Base-by-base conservation (phyloP, 768 basidiomycete species). In the Psilocybe subaeruginosa region DNA sequence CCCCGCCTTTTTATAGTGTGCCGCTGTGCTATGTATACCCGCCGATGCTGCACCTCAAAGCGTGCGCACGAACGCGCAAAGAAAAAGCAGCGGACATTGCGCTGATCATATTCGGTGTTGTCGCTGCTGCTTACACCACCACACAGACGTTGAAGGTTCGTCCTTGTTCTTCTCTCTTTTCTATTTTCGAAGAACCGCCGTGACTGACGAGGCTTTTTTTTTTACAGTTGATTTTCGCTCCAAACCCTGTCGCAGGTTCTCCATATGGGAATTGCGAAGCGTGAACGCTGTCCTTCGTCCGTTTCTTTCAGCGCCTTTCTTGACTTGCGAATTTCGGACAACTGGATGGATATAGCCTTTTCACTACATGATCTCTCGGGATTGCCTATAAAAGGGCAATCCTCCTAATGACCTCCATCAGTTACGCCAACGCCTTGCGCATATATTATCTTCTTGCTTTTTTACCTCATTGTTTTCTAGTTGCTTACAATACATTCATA, bases 1-100 rank as follows among this genome's bases (percentile, higher is more conserved):
- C 12, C 33, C 33, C 16, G n/a, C 11, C 43, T 41, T 11, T 49
- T 52, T 52, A 8, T 51, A 97, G 95, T 68, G 89, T 97, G 8
- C 97, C 97, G 7, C 78, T 99, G 62, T 97, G 95, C 73, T 96
- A 93, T 72, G 87, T 96, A 51, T 98, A 97, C 69, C 97, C 95
- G 3, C 89, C 95, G 4, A 88, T 97, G 90, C 75, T 97, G 62
- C 95, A 97, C 71, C 91, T 93, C 77, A 91, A 85, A 75, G 91
- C 90, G n/a, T 88, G 88, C 66, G 90, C 95, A 5, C 82, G 78
- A 63, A 95, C 92, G 0, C 79, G 80, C 61, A 83, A 69, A 65
- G 79, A 89, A 74, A 93, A 89, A 71, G 46, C 81, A 3, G 77
- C 78, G 1, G 95, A 98, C 73, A 87, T 89, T 47, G 75, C 81